A percentile compares a stretch with the other conserved stretches of the same genome.
Conservation (phyloP, 352 stramenopile species). For the Phytophthora hybrid region DNA sequence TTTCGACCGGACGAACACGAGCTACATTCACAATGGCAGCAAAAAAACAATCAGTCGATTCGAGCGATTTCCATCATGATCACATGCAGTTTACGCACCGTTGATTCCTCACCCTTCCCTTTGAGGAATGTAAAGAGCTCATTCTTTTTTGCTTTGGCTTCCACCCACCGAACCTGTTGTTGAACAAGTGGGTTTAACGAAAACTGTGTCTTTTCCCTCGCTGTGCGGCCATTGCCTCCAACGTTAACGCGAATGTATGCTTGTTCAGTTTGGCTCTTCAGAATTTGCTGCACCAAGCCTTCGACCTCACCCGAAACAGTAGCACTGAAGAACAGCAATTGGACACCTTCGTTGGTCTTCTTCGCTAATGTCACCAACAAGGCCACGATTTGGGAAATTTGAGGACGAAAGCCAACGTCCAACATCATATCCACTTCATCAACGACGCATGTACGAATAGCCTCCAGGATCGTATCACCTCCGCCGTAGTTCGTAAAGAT, state of each 20-base stretch:
- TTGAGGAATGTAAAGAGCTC: conserved; percentile 55
- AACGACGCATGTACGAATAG: conserved; percentile 53
- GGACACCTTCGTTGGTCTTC: conserved; percentile 17
- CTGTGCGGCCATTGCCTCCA: conserved; percentile 11
- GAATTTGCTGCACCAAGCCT: conserved; percentile 43
- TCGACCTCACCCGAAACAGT: conserved; percentile 60
- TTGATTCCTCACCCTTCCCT: conserved; percentile 46
- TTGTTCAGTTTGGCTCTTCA: conserved; percentile 24
- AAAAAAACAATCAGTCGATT: conserved; percentile 3
- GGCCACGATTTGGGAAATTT: conserved; percentile 59
- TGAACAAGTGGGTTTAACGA: conserved; percentile 44
- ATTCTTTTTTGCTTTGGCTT: conserved; percentile 72
- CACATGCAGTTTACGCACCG: conserved; percentile 41
- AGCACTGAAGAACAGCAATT: conserved; percentile 72
- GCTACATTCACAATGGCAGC: conserved; percentile 34
- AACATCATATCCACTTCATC: conserved; percentile 87
- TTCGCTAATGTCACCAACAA: conserved; percentile 30
- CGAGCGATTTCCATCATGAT: neutral
- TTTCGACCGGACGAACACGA: conserved; percentile 82
- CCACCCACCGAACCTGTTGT: conserved; percentile 57
- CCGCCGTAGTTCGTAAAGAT: conserved; percentile 51
- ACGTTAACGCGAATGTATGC: conserved; percentile 50
- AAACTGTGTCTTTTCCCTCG: conserved; percentile 3
- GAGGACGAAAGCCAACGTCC: conserved; percentile 59
- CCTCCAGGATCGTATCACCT: conserved; percentile 27